A percentile compares a stretch with the other conserved stretches of the same genome.
These are phyloP conservation scores for Hypoxylon fragiforme DNA, from an alignment of 495 filamentous ascomycete species.

Conservation along the genomic window DNA sequence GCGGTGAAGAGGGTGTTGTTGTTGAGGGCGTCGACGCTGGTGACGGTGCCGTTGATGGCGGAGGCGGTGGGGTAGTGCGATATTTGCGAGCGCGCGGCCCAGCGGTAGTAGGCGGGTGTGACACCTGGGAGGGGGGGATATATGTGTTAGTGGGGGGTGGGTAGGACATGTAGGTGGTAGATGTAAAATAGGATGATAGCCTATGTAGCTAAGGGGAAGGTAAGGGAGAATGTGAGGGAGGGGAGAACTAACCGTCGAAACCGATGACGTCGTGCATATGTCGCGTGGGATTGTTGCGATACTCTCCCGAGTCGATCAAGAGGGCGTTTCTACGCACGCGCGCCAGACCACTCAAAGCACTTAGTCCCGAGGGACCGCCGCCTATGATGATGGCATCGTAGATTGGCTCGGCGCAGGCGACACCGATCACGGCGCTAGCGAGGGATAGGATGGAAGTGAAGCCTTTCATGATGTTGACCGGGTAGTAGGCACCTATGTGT, in stretches of 20 bases:
- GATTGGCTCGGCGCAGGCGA: conserved; percentile 24
- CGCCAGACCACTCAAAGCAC: conserved; percentile 56
- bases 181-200: no score
- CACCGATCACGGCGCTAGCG: conserved; percentile 14
- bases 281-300: conserved; percentile 58
- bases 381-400: conserved; percentile 42
- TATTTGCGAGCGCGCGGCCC: conserved; percentile 55
- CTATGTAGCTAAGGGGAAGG: no score
- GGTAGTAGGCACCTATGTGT: background rate
- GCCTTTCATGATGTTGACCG: conserved; percentile 21
- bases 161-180: no score
- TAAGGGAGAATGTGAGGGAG: no score
- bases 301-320: conserved; percentile 58
- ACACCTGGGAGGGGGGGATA: no score
- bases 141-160: background rate
- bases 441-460: conserved; percentile 20
- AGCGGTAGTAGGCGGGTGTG: conserved; percentile 55
- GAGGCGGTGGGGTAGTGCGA: conserved; percentile 50
- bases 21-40: conserved; percentile 43
- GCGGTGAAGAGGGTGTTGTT: conserved; percentile 52
- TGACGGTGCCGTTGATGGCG: conserved; percentile 56
- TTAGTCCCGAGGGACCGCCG: conserved; percentile 46
- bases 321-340: conserved; percentile 56
- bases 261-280: conserved; percentile 64
- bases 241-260: conserved; percentile 51